Conservation (phyloP, 1,139 yeast genomes). For the Zygoascus hellenicus region DNA sequence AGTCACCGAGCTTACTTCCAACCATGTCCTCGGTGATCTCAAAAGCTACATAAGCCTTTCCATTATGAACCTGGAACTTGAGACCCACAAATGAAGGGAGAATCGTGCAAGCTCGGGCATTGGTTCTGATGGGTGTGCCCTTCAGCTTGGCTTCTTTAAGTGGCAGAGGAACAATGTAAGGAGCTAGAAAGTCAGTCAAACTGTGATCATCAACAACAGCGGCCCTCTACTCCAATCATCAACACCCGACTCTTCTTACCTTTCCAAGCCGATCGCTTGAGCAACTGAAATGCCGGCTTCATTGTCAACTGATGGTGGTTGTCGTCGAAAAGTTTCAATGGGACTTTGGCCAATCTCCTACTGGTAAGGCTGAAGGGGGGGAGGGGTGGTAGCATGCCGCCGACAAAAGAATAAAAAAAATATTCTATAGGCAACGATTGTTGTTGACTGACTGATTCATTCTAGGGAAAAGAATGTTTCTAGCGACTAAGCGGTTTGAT, state of each 20-base stretch:
- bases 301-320: slow-evolving; percentile 32
- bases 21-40: slow-evolving; percentile 94
- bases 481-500: slow-evolving; percentile 20
- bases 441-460: no score
- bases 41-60: slow-evolving; percentile 86
- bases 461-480: slow-evolving; percentile 14
- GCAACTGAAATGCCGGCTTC: slow-evolving; percentile 52
- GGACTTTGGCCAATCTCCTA: neutral
- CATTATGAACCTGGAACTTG: slow-evolving; percentile 91
- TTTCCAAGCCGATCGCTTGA: slow-evolving; percentile 79
- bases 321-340: slow-evolving; percentile 4
- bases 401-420: neutral
- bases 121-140: slow-evolving; percentile 84
- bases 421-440: no score
- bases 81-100: slow-evolving; percentile 93
- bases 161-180: slow-evolving; percentile 90
- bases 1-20: slow-evolving; percentile 93
- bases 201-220: no score
- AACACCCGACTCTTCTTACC: slow-evolving; percentile 30
- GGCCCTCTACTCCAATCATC: slow-evolving; percentile 18
- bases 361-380: neutral
- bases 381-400: neutral
- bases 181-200: slow-evolving; percentile 45
- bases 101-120: slow-evolving; percentile 90
- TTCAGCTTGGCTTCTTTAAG: slow-evolving; percentile 75